Base-by-base conservation (phyloP, 257 asterid species). In the Mentha longifolia region DNA sequence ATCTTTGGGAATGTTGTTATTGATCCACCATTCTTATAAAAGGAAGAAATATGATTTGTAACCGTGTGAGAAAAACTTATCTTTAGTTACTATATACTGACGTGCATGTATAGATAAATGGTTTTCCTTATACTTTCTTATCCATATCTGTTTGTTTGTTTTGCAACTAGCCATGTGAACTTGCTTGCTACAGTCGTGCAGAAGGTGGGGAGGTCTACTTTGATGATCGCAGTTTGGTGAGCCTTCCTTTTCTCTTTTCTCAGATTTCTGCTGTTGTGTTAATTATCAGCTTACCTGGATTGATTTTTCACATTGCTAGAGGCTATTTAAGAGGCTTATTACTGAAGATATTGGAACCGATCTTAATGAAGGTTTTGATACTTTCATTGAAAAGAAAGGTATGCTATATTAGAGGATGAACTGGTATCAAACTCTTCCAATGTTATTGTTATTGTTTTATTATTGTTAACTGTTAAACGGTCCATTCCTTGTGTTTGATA, bases 171-270 rank as follows among this genome's bases (percentile, higher is more conserved):
- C 99, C 99, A 60, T 94, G 97, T 76, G 99, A 94, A 77, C 97
- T 94, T 66, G 97, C 93, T 68, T 91, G 99, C 90, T 91, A 42
- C 80, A 94, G 99, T 80, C 97, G 97, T 14, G 89, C 76, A 42
- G 97, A 94, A 86, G 96, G 90, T 60, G 99, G 99, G 45, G 97
- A 89, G 41, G 99, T 91, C 79, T 84, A 71, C 89, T 91, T 89
- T 80, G 99, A 94, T 59, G 99, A 91, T 60, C 91, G 97, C 71
- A 88, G 95, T 74, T 83, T 94, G 98, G 99, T 91, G 83, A 89
- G 93, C 80, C 28, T 78, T 74, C 67, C 30, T 60, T 76, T 54
- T 72, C 61, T 49, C 50, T 50, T 76, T 67, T 73, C 61, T 49
- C 39, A 33, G 37, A 45, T 52, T 72, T 51, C 60, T 55, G 6